Percentiles rank a stretch among this genome's conserved stretches.
Evolutionary conservation across 1,139 yeast genomes (phyloP).

Genomic region (Taphrina pruni): DNA sequence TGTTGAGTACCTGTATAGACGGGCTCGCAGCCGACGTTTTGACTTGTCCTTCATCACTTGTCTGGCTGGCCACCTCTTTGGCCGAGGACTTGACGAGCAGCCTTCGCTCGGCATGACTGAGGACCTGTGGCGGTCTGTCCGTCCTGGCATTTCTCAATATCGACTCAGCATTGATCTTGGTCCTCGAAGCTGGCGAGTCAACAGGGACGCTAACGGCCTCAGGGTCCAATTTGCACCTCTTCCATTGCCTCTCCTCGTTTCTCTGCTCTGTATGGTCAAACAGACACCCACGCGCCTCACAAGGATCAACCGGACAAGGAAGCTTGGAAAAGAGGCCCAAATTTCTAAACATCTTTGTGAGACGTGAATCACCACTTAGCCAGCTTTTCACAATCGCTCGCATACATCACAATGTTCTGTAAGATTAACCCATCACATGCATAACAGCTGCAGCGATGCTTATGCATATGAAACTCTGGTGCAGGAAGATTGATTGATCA

Average conservation of each 20-base stretch:
- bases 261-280: conserved; percentile 7
- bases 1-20: background rate
- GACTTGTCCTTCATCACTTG: background rate
- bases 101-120: conserved; percentile 12
- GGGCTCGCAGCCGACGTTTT: background rate
- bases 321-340: conserved; percentile 8
- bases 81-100: background rate
- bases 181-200: background rate
- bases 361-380: background rate
- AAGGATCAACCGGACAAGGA: conserved; percentile 9
- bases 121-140: background rate
- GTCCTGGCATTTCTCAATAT: background rate
- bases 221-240: conserved; percentile 13
- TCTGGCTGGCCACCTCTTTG: background rate
- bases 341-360: conserved; percentile 10
- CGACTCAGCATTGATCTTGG: background rate
- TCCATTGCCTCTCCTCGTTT: background rate
- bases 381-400: too few species aligned
- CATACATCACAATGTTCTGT: background rate
- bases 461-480: too few species aligned
- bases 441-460: too few species aligned
- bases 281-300: conserved; percentile 9
- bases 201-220: background rate
- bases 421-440: too few species aligned
- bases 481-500: background rate